A percentile compares a stretch with the other conserved stretches of the same genome.
phyloP scores from a whole-genome alignment of 2,329 filamentous ascomycete genomes.

The Magnaporthiopsis incrustans region DNA sequence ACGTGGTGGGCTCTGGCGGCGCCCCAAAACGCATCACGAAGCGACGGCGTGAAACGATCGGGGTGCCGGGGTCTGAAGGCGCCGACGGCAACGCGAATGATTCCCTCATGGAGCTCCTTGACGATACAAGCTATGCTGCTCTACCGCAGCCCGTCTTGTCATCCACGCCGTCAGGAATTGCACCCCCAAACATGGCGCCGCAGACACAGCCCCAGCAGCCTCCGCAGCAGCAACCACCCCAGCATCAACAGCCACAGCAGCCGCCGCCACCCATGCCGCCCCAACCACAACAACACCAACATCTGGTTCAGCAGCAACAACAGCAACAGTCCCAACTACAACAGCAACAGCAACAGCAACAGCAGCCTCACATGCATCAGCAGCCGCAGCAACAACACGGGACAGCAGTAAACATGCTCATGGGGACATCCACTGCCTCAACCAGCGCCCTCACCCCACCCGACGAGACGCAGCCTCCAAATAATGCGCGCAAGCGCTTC shows the following conservation, averaged over 20 bases:
- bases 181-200: background rate
- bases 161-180: background rate
- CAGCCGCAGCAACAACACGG: conserved; percentile 1
- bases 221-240: conserved; percentile 10
- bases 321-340: conserved; percentile 11
- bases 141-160: conserved; percentile 7
- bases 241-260: conserved; percentile 12
- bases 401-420: background rate
- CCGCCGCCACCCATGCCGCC: background rate
- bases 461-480: conserved; percentile 36
- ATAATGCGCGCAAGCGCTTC: conserved; percentile 36
- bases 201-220: conserved; percentile 11
- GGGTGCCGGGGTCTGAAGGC: conserved; percentile 32
- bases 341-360: conserved; percentile 12
- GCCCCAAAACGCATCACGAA: conserved; percentile 53
- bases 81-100: conserved; percentile 33
- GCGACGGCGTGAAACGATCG: conserved; percentile 40
- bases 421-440: conserved; percentile 28
- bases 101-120: conserved; percentile 35
- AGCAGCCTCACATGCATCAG: conserved; percentile 15
- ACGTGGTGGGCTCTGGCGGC: conserved; percentile 51
- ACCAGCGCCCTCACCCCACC: conserved; percentile 45
- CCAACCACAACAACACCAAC: conserved; percentile 11
- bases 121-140: conserved; percentile 22
- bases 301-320: conserved; percentile 11